phyloP scores from a whole-genome alignment of 2,329 filamentous ascomycete species.

The Phialocephala sp. region DNA sequence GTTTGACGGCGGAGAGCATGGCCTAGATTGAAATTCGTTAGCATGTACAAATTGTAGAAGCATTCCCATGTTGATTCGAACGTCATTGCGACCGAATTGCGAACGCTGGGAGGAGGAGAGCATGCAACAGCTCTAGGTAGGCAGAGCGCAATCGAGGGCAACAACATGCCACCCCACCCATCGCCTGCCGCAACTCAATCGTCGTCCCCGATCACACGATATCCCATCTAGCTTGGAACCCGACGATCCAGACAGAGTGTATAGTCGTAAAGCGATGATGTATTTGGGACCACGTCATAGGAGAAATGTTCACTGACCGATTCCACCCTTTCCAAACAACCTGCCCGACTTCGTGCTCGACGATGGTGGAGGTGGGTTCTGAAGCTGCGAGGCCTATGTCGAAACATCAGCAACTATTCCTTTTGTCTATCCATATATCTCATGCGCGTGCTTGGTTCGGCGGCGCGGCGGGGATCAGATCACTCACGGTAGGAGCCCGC shows the following conservation, averaged over 20 bases:
- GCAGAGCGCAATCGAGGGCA: background rate
- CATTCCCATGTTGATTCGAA: background rate
- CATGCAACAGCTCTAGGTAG: background rate
- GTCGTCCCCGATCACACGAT: background rate
- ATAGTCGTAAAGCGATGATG: background rate
- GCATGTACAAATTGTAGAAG: slow-evolving; percentile 45
- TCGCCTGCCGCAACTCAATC: background rate
- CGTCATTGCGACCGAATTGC: background rate
- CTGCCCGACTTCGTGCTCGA: slow-evolving; percentile 91
- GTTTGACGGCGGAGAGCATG: slow-evolving; percentile 77
- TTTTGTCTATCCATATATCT: background rate
- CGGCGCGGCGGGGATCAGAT: slow-evolving; percentile 14
- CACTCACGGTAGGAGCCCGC: slow-evolving; percentile 88
- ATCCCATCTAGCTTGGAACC: background rate
- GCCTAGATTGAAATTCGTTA: slow-evolving; percentile 67
- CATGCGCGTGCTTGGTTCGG: background rate
- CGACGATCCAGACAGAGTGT: background rate
- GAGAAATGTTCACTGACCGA: slow-evolving; percentile 63
- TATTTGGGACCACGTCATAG: slow-evolving; percentile 39
- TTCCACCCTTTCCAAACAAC: slow-evolving; percentile 83
- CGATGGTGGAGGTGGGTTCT: slow-evolving; percentile 91
- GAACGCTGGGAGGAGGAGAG: background rate
- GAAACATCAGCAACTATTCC: slow-evolving; percentile 22
- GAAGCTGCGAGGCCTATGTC: slow-evolving; percentile 58
- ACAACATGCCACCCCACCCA: slow-evolving; percentile 6